Evolutionary conservation across 1,284 basidiomycete genomes (phyloP).

Genomic region (Ceratobasidium sp.): DNA sequence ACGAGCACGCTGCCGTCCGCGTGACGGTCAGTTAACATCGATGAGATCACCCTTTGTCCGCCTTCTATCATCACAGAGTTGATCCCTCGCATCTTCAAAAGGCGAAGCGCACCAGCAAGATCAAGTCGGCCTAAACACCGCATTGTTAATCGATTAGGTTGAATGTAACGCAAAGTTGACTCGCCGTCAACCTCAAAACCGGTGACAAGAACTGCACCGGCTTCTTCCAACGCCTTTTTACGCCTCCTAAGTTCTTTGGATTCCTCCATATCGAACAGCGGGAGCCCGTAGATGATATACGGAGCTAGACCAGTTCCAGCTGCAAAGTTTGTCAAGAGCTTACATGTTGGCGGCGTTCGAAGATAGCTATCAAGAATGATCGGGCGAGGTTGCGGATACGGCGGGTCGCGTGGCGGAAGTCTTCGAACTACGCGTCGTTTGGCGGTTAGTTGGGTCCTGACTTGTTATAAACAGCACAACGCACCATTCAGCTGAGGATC

Average conservation of each 20-base stretch:
- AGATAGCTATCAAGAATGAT: conserved; percentile 85
- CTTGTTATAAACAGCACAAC: conserved; percentile 51
- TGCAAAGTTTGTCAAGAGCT: conserved; percentile 76
- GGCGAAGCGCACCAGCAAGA: conserved; percentile 64
- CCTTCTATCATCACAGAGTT: conserved; percentile 94
- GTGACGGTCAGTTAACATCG: conserved; percentile 67
- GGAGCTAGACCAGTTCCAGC: conserved; percentile 73
- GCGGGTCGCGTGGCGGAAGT: conserved; percentile 59
- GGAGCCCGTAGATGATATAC: conserved; percentile 71
- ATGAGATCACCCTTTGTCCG: conserved; percentile 83
- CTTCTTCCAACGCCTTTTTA: conserved; percentile 60
- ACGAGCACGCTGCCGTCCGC: conserved; percentile 60
- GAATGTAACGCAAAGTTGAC: conserved; percentile 40
- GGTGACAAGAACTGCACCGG: conserved; percentile 66
- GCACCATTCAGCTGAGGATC: conserved; percentile 92
- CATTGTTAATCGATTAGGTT: conserved; percentile 45
- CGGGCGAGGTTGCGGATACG: conserved; percentile 74
- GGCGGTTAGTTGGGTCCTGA: conserved; percentile 12
- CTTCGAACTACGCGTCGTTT: conserved; percentile 62
- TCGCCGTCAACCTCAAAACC: conserved; percentile 50
- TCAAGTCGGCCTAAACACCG: conserved; percentile 59
- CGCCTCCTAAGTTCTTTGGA: conserved; percentile 56
- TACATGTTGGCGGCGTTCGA: conserved; percentile 73
- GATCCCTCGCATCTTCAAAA: conserved; percentile 67
- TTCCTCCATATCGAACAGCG: conserved; percentile 51